These are phyloP conservation scores for Suhomyces bolitotheri DNA, from an alignment of 1,139 yeast species.

Conservation along the genomic window DNA sequence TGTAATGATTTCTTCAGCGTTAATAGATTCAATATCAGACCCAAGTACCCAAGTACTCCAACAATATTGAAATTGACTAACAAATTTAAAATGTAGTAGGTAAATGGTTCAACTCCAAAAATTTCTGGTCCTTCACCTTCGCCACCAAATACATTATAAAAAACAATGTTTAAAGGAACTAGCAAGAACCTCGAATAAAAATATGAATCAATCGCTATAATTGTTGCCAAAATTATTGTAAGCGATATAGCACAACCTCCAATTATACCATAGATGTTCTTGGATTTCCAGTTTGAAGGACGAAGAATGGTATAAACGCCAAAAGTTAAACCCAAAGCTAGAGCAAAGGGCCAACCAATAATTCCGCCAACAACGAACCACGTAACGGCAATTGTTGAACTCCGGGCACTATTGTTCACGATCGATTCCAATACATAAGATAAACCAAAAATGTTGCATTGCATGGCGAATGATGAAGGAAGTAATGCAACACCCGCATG, in stretches of 20 bases:
- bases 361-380: slow-evolving; percentile 68
- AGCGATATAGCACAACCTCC: slow-evolving; percentile 21
- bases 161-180: slow-evolving; percentile 80
- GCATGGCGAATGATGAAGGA: slow-evolving; percentile 87
- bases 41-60: slow-evolving; percentile 47
- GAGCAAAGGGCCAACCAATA: slow-evolving; percentile 89
- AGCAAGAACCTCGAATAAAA: slow-evolving; percentile 63
- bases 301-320: slow-evolving; percentile 33
- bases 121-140: slow-evolving; percentile 83
- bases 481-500: slow-evolving; percentile 84
- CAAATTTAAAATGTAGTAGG: slow-evolving; percentile 70
- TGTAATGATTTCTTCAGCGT: slow-evolving; percentile 16
- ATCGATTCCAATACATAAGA: slow-evolving; percentile 35
- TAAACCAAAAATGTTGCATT: slow-evolving; percentile 57
- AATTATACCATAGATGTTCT: slow-evolving; percentile 18
- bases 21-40: slow-evolving; percentile 30
- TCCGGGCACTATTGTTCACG: slow-evolving; percentile 11
- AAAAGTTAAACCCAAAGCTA: slow-evolving; percentile 65
- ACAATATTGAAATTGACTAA: slow-evolving; percentile 69
- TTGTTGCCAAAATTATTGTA: slow-evolving; percentile 32
- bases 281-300: slow-evolving; percentile 6
- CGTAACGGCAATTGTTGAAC: slow-evolving; percentile 39
- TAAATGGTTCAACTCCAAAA: slow-evolving; percentile 85
- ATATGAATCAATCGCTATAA: slow-evolving; percentile 56
- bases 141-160: slow-evolving; percentile 78